Evolutionary conservation across 2,329 filamentous ascomycete species (phyloP), one percentile per base, ranked within the genome.

Genomic region (Beauveria varroae): DNA sequence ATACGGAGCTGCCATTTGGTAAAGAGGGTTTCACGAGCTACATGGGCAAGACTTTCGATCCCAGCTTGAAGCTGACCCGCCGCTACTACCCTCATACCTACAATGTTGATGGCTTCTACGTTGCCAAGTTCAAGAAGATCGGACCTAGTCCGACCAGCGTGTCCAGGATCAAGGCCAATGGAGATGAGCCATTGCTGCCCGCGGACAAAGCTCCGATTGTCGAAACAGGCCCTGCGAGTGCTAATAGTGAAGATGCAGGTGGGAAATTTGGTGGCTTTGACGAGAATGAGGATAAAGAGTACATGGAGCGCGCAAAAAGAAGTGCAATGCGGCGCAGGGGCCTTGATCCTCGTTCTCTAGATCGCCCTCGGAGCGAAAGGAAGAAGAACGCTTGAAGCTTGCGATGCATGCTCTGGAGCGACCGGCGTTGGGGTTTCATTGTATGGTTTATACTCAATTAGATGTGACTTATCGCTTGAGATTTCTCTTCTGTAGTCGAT

Each of bases 61-160:
- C 89, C 6, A 89, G 85, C 67, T 85, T 99, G 79, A 90, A 88
- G 70, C 80, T 93, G 72, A 93, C 92, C 18, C 81, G 91, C 65
- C 82, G 93, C 61, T 96, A 91, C 79, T 96, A 96, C 76, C 91
- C 92, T 0, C 91, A 96, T 73, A 84, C 89, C 22, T 91, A 95
- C 79, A 96, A 97, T 77, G 92, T 99, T 40, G 95, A 98, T 73
- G 95, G 95, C 65, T 99, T 99, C 86, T 99, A 92, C 73, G 95
- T 99, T 64, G 91, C 92, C 70, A 99, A 99, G 76, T 89, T 99
- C 77, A 93, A 96, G 76, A 99, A 99, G 82, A 85, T 85, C 18
- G 93, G 86, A 0, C 89, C 91, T 3, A 90, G 89, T 46, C 87
- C 90, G 1, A 76, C 81, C 61, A 85, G 83, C 64, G 65, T 65